Evolutionary conservation across 2,329 filamentous ascomycete species (phyloP).

Genomic region (Trichoderma polysporum): DNA sequence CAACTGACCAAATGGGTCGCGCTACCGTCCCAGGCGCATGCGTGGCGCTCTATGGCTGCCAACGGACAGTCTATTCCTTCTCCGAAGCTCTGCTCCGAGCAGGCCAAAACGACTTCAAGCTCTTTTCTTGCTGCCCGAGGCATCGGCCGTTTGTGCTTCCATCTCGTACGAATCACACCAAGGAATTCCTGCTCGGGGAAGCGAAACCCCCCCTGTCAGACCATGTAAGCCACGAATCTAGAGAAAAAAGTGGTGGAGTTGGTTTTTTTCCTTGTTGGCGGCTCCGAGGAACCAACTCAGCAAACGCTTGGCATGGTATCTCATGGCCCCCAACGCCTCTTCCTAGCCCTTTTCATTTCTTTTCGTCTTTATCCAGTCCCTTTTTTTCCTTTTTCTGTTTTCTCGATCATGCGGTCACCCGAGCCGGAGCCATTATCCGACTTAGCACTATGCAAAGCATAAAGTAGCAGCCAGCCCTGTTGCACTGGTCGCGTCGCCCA

Average conservation of each 20-base stretch:
- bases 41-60: neutral
- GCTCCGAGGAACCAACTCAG: neutral
- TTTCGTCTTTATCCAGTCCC: neutral
- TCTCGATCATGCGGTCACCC: constrained; percentile 1
- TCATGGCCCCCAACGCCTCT: neutral
- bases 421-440: constrained; percentile 6
- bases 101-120: neutral
- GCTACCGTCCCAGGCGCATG: neutral
- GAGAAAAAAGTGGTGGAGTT: neutral
- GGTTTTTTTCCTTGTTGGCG: neutral
- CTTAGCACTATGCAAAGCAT: constrained; percentile 15
- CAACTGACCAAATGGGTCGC: constrained; percentile 2
- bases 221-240: neutral
- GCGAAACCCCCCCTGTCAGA: constrained; percentile 4
- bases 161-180: neutral
- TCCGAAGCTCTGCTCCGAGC: neutral
- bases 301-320: neutral
- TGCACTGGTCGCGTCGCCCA: constrained; percentile 6
- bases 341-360: neutral
- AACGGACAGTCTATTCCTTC: neutral
- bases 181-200: neutral
- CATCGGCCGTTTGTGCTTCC: neutral
- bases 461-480: constrained; percentile 14
- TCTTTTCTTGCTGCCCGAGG: neutral
- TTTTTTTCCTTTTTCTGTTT: neutral